Conservation (phyloP, 2,329 filamentous ascomycete species). For the Pyrenophora teres region DNA sequence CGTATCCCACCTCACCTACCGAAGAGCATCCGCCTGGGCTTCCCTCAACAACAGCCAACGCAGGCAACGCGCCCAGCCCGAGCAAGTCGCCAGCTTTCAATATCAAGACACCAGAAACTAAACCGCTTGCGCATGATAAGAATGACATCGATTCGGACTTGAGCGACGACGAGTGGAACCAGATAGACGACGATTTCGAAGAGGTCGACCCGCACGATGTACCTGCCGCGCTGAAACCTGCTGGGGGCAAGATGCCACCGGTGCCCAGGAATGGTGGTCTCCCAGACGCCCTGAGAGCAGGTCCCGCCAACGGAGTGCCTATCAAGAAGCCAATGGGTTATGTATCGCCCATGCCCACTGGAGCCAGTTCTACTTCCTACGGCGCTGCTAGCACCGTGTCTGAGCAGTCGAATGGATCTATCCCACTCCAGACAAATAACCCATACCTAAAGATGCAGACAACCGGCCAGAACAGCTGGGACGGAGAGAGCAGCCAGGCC, state of each 20-base stretch:
- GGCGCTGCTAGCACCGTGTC: slow-evolving; percentile 40
- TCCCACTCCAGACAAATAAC: slow-evolving; percentile 50
- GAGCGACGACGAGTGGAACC: slow-evolving; percentile 41
- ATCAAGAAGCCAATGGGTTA: slow-evolving; percentile 37
- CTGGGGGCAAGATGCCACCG: slow-evolving; percentile 36
- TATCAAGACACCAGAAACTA: slow-evolving; percentile 40
- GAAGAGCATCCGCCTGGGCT: slow-evolving; percentile 35
- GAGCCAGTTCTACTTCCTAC: slow-evolving; percentile 35
- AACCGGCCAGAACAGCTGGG: slow-evolving; percentile 44
- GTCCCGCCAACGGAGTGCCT: slow-evolving; percentile 38
- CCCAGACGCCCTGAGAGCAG: slow-evolving; percentile 39
- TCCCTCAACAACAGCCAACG: slow-evolving; percentile 22
- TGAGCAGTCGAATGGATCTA: slow-evolving; percentile 29
- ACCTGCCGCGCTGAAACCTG: slow-evolving; percentile 45
- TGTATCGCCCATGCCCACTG: slow-evolving; percentile 37
- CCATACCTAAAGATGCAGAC: slow-evolving; percentile 50
- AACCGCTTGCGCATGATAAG: slow-evolving; percentile 26
- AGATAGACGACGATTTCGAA: slow-evolving; percentile 43
- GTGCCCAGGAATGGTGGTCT: slow-evolving; percentile 18
- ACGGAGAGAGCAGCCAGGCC: slow-evolving; percentile 44
- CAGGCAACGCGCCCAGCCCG: slow-evolving; percentile 43
- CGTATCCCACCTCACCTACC: slow-evolving; percentile 52
- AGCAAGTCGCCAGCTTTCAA: slow-evolving; percentile 48
- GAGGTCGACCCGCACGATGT: slow-evolving; percentile 38
- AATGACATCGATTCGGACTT: slow-evolving; percentile 36